These are phyloP conservation scores for Pochonia chlamydosporia DNA, from an alignment of 2,329 filamentous ascomycete genomes.

Conservation along the genomic window DNA sequence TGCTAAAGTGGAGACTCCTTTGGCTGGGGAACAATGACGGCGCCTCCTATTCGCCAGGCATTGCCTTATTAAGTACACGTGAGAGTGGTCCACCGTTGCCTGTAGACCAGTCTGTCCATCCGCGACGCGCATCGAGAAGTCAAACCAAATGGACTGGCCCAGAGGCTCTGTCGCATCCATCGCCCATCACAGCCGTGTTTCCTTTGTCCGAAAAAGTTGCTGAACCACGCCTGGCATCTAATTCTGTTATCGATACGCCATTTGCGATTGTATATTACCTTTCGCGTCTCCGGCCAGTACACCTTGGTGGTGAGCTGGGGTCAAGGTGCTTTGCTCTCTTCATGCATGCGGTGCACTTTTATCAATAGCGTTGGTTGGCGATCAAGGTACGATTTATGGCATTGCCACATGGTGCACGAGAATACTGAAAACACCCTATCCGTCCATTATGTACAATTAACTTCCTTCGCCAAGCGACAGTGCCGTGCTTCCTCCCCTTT, in stretches of 20 bases:
- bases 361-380: neutral
- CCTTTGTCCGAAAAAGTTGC: neutral
- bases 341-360: conserved; percentile 2
- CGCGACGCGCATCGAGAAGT: conserved; percentile 11
- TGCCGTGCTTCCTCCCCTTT: neutral
- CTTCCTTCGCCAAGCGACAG: neutral
- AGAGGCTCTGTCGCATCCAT: conserved; percentile 3
- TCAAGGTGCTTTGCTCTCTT: neutral
- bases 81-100: conserved; percentile 1
- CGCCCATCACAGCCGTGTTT: conserved; percentile 4
- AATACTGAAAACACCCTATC: neutral
- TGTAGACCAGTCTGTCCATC: conserved; percentile 1
- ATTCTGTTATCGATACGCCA: neutral
- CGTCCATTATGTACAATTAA: neutral
- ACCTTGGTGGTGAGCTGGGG: neutral
- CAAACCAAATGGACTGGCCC: conserved; percentile 6
- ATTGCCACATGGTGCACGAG: neutral
- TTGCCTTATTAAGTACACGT: conserved; percentile 6
- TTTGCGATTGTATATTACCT: neutral
- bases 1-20: too few relatives aligned
- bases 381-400: neutral
- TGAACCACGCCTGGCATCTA: neutral
- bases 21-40: neutral
- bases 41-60: conserved; percentile 5
- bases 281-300: neutral